Evolutionary conservation across 1,139 yeast genomes (phyloP).

Genomic region (Scheffersomyces parashehatae): DNA sequence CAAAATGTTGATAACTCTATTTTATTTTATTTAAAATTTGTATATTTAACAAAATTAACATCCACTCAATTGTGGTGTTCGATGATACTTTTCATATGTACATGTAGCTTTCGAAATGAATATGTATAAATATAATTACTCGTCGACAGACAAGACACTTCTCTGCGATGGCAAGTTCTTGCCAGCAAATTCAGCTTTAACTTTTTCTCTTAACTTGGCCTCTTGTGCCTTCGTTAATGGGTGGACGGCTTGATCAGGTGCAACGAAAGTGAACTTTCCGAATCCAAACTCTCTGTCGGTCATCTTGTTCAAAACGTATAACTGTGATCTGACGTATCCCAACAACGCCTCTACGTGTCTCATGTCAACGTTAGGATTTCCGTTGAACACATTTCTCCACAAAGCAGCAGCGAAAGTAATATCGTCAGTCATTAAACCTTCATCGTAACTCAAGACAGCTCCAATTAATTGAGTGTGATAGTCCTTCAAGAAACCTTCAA

Average conservation of each 20-base stretch:
- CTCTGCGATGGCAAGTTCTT: slow-evolving; percentile 61
- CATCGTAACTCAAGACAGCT: slow-evolving; percentile 86
- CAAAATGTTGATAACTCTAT: too few relatives aligned
- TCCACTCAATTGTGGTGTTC: too few relatives aligned
- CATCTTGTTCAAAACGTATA: slow-evolving; percentile 80
- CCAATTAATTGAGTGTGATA: slow-evolving; percentile 91
- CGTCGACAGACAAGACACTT: slow-evolving; percentile 64
- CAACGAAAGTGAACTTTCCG: slow-evolving; percentile 82
- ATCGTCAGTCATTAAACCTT: slow-evolving; percentile 82
- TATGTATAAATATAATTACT: slow-evolving; percentile 20
- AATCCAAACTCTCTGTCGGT: slow-evolving; percentile 91
- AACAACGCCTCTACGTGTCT: slow-evolving; percentile 85
- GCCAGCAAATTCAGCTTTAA: slow-evolving; percentile 44
- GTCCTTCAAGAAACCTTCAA: slow-evolving; percentile 85
- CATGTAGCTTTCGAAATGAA: not conserved
- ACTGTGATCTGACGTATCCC: slow-evolving; percentile 83
- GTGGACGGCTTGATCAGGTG: slow-evolving; percentile 79
- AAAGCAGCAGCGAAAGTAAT: slow-evolving; percentile 83
- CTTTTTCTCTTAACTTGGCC: slow-evolving; percentile 35
- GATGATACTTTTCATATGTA: not conserved
- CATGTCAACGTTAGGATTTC: slow-evolving; percentile 78
- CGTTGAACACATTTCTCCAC: slow-evolving; percentile 91
- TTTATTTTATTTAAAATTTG: too few relatives aligned
- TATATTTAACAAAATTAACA: too few relatives aligned
- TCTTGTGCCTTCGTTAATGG: slow-evolving; percentile 68